These are phyloP conservation scores for Datisca glomerata DNA, from an alignment of 306 rosid genomes.

Conservation along the genomic window DNA sequence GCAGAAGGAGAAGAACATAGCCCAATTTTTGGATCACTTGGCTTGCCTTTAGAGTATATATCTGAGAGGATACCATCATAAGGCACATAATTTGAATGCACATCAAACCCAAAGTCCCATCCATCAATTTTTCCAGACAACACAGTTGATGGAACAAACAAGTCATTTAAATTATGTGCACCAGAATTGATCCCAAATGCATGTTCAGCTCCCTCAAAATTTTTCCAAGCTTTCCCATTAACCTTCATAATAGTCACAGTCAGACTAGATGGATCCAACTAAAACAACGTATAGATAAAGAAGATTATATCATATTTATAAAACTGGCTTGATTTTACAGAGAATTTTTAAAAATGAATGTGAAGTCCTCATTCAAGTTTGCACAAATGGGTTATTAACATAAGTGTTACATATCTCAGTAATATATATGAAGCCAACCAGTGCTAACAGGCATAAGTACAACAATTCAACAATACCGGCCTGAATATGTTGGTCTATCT, in stretches of 20 bases:
- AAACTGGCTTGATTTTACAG: no score
- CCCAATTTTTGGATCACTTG: conserved; percentile 15
- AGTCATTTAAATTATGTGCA: conserved; percentile 18
- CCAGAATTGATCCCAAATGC: conserved; percentile 17
- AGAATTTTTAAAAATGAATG: conserved; percentile 1
- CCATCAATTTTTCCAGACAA: conserved; percentile 23
- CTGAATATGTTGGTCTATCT: conserved; percentile 12
- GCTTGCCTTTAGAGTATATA: conserved; percentile 16
- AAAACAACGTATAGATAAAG: not conserved
- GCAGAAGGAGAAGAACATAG: conserved; percentile 12
- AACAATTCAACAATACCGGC: conserved; percentile 23
- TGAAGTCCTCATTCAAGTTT: not conserved
- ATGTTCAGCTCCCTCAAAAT: conserved; percentile 9
- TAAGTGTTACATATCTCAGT: no score
- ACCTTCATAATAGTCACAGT: conserved; percentile 24
- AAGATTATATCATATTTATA: no score
- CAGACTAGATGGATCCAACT: conserved; percentile 15
- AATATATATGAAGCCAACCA: no score
- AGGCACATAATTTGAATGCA: conserved; percentile 22
- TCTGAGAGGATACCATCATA: conserved; percentile 16
- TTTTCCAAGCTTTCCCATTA: conserved; percentile 24
- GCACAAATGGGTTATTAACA: not conserved
- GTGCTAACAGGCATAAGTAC: no score
- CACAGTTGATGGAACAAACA: conserved; percentile 25
- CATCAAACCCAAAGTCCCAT: conserved; percentile 43